These are phyloP conservation scores for Ustilago cynodontis DNA, from an alignment of 1,284 basidiomycete genomes.

Conservation along the genomic window DNA sequence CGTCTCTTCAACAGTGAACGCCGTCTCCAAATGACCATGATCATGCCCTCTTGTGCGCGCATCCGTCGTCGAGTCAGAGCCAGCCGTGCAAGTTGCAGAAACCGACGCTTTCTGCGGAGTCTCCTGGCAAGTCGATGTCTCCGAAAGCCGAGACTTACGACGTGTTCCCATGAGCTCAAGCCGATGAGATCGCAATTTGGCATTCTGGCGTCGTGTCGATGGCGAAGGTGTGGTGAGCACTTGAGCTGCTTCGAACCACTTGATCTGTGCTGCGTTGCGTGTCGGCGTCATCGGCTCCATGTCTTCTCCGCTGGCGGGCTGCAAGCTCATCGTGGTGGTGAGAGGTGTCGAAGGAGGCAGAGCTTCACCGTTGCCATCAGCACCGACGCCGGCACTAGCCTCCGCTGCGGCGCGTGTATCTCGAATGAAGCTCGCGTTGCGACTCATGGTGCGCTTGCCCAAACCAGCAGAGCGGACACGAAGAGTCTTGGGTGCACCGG, in stretches of 20 bases:
- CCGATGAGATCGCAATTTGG: conserved; percentile 45
- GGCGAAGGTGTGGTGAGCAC: conserved; percentile 62
- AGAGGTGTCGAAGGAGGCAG: conserved; percentile 42
- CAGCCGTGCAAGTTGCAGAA: neutral
- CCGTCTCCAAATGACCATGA: conserved; percentile 52
- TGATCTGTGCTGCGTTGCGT: conserved; percentile 51
- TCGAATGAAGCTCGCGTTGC: conserved; percentile 35
- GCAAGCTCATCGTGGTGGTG: conserved; percentile 13
- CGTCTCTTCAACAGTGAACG: conserved; percentile 83
- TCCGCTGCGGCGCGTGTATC: conserved; percentile 13
- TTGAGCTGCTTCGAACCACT: conserved; percentile 68
- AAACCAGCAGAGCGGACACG: conserved; percentile 48
- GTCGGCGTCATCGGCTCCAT: conserved; percentile 66
- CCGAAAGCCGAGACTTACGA: conserved; percentile 42
- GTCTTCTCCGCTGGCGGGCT: conserved; percentile 18
- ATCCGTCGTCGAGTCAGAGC: conserved; percentile 21
- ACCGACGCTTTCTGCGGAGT: conserved; percentile 38
- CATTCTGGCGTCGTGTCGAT: conserved; percentile 40
- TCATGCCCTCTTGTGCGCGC: conserved; percentile 11
- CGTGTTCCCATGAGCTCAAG: conserved; percentile 46
- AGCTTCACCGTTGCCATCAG: conserved; percentile 8
- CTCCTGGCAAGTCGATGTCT: conserved; percentile 39
- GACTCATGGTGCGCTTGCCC: conserved; percentile 46
- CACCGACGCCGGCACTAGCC: conserved; percentile 1
- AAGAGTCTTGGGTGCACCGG: conserved; percentile 36